Conservation (phyloP, 805 yeast genomes). For the Metschnikowia colocasiae region DNA sequence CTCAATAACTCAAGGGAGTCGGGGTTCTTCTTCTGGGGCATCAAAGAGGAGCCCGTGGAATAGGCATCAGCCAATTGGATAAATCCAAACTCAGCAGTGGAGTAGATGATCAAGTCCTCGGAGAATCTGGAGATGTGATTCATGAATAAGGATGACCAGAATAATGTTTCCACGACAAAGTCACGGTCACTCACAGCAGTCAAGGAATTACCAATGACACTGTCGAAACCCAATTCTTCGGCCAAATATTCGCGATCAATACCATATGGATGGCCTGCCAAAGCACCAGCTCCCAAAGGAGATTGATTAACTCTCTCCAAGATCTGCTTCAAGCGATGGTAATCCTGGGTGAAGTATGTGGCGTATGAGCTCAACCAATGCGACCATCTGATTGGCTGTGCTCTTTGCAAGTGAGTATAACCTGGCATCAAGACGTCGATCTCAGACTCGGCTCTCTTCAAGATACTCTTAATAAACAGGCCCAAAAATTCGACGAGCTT, state of each 20-base stretch:
- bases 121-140: conserved; percentile 92
- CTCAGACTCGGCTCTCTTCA: conserved; percentile 76
- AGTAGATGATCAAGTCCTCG: conserved; percentile 92
- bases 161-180: conserved; percentile 90
- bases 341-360: conserved; percentile 89
- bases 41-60: conserved; percentile 95
- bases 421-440: conserved; percentile 97
- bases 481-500: conserved; percentile 55
- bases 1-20: conserved; percentile 92
- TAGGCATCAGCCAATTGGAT: conserved; percentile 93
- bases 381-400: conserved; percentile 99
- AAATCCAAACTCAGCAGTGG: conserved; percentile 97
- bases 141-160: conserved; percentile 94
- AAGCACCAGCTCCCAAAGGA: conserved; percentile 96
- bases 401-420: conserved; percentile 96
- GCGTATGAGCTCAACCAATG: conserved; percentile 96
- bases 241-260: conserved; percentile 92
- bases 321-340: conserved; percentile 77
- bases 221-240: conserved; percentile 68
- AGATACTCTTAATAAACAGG: conserved; percentile 62
- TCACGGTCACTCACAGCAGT: conserved; percentile 98
- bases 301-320: conserved; percentile 78
- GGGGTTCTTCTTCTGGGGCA: conserved; percentile 99
- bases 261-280: conserved; percentile 99
- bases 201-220: conserved; percentile 91